Evolutionary conservation across 2,329 filamentous ascomycete species (phyloP).

Genomic region (Penicillium hordei): DNA sequence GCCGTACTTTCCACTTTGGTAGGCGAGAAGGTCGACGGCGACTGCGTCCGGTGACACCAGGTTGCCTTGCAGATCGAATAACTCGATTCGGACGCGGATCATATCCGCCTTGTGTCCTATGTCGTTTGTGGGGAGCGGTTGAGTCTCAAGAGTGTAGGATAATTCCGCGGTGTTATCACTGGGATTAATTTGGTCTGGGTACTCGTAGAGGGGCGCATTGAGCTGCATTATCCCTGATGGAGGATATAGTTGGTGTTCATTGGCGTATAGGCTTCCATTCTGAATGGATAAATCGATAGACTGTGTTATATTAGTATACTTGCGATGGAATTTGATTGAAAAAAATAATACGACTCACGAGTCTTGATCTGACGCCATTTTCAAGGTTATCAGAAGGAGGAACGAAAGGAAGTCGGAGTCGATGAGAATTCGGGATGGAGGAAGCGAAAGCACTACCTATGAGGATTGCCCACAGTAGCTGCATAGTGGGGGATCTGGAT

Average conservation of each 20-base stretch:
- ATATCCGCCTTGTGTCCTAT: slow-evolving; percentile 17
- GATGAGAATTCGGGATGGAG: slow-evolving; percentile 15
- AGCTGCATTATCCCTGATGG: slow-evolving; percentile 29
- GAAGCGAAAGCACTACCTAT: slow-evolving; percentile 18
- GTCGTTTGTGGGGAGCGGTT: slow-evolving; percentile 22
- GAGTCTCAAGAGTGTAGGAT: slow-evolving; percentile 27
- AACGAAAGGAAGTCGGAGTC: slow-evolving; percentile 23
- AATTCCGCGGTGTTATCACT: slow-evolving; percentile 17
- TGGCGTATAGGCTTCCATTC: slow-evolving; percentile 31
- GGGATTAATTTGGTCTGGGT: neutral
- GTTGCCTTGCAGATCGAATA: slow-evolving; percentile 27
- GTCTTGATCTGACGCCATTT: slow-evolving; percentile 10
- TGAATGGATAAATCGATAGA: slow-evolving; percentile 30
- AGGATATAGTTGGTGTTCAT: slow-evolving; percentile 32
- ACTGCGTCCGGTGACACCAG: slow-evolving; percentile 31
- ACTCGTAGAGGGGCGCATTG: slow-evolving; percentile 24
- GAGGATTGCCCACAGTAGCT: slow-evolving; percentile 14
- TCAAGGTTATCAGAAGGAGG: slow-evolving; percentile 6
- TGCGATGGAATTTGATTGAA: no score
- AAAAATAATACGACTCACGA: slow-evolving; percentile 11
- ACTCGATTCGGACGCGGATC: slow-evolving; percentile 25
- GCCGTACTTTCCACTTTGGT: slow-evolving; percentile 23
- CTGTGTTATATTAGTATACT: slow-evolving; percentile 18
- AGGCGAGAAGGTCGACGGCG: slow-evolving; percentile 30
- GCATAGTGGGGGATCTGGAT: slow-evolving; percentile 11